Evolutionary conservation across 805 yeast species (phyloP), one percentile per base, ranked within the genome.

Genomic region (Candida argentea): DNA sequence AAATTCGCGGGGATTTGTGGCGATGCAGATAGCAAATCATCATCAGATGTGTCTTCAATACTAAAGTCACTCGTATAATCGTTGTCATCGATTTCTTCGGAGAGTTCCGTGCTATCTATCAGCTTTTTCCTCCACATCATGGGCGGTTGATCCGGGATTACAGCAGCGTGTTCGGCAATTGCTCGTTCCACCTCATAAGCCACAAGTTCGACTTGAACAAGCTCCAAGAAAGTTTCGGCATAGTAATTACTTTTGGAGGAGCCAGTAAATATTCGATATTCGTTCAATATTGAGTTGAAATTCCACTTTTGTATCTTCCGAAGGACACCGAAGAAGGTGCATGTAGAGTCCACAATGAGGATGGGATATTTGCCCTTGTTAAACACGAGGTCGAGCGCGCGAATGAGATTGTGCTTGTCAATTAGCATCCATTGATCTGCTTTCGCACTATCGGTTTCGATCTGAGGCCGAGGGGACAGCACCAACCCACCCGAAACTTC

Each of bases 241-340:
- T 69, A 72, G 48, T 85, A 86, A 42, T 76, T 85, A 25, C 79
- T 65, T 39, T 79, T 74, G 17, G 85, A 81, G 13, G 83, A 65
- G 1, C 65, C 65, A 6, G 57, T 50, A 50, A 74, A 82, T 6
- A 82, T 63, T 29, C 95, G 61, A 52, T 85, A 91, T 50, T 89
- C 97, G 42, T 78, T 79, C 14, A 86, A 69, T 4, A 89, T 73
- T 12, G 93, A 77, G 14, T 87, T 73, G 46, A 80, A 79, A 41
- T 76, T 78, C 97, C 96, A 89, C 53, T 80, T 80, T 52, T 84
- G 91, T 22, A 87, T 62, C 47, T 79, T 76, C 28, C 98, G 62
- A 19, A 91, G 55, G 2, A 87, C 61, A 0, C 96, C 95, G 7
- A 85, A 71, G 12, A 87, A 65, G 8, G 91, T 73, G 33, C 80